Evolutionary conservation across 495 filamentous ascomycete species (phyloP).

Genomic region (Venustampulla echinocandica): DNA sequence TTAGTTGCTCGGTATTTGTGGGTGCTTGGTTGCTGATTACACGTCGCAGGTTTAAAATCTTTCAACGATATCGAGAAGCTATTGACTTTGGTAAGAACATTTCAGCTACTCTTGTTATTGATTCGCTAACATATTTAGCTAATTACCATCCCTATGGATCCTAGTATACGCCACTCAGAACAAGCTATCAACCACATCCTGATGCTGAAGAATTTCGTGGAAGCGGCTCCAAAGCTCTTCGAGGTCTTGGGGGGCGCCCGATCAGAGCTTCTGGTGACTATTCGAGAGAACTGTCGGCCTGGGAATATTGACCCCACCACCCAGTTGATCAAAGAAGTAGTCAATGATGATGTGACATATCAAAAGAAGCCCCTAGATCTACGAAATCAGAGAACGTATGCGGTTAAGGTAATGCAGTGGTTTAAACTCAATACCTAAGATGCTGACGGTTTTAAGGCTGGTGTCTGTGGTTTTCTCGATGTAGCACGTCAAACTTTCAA

Average conservation of each 20-base stretch:
- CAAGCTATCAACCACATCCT: constrained; percentile 81
- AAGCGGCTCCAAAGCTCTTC: constrained; percentile 55
- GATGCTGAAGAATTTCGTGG: constrained; percentile 74
- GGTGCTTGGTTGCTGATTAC: constrained; percentile 2
- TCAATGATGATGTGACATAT: constrained; percentile 76
- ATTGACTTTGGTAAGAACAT: constrained; percentile 46
- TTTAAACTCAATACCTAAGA: background rate
- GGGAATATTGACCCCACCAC: constrained; percentile 51
- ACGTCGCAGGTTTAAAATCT: constrained; percentile 51
- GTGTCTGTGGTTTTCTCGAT: constrained; percentile 78
- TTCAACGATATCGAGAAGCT: constrained; percentile 66
- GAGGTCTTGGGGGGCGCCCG: constrained; percentile 58
- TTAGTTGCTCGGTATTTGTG: constrained; percentile 15
- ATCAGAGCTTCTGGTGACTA: constrained; percentile 55
- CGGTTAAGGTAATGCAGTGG: constrained; percentile 56
- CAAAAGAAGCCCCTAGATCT: constrained; percentile 75
- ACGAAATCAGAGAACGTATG: constrained; percentile 87
- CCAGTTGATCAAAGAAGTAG: constrained; percentile 54
- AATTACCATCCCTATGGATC: constrained; percentile 50
- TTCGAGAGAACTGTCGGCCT: constrained; percentile 59
- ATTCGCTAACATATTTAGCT: constrained; percentile 26
- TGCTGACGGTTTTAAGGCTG: constrained; percentile 44
- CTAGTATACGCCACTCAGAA: constrained; percentile 57
- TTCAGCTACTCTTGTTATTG: background rate
- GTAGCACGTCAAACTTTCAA: constrained; percentile 81